phyloP scores from a whole-genome alignment of 2,329 filamentous ascomycete genomes.

The Dryadomyces sulphureus region DNA sequence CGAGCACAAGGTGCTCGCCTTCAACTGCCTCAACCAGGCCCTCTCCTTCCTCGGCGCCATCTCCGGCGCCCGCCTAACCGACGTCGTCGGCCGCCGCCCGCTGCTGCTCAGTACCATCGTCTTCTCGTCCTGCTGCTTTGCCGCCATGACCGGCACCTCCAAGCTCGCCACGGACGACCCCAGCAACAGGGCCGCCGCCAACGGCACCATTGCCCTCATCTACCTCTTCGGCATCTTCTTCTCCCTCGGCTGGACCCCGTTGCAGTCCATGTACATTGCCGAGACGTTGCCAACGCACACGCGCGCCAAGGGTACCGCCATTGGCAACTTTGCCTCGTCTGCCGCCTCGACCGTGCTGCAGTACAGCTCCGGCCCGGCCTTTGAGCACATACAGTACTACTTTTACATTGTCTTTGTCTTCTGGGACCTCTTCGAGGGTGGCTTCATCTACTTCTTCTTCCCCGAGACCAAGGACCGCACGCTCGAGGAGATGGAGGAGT shows the following conservation, averaged over 20 bases:
- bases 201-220: slow-evolving; percentile 7
- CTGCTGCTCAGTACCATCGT: slow-evolving; percentile 32
- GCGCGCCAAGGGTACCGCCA: slow-evolving; percentile 9
- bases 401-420: slow-evolving; percentile 28
- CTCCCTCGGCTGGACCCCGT: slow-evolving; percentile 7
- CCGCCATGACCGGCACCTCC: slow-evolving; percentile 31
- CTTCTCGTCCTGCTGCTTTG: slow-evolving; percentile 30
- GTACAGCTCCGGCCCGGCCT: slow-evolving; percentile 25
- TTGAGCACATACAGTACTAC: slow-evolving; percentile 21
- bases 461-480: slow-evolving; percentile 28
- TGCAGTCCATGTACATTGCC: slow-evolving; percentile 9
- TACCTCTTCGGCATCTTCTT: slow-evolving; percentile 10
- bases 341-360: slow-evolving; percentile 21
- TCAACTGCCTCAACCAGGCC: slow-evolving; percentile 39
- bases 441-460: slow-evolving; percentile 20
- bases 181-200: slow-evolving; percentile 4
- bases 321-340: slow-evolving; percentile 7
- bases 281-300: slow-evolving; percentile 8
- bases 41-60: slow-evolving; percentile 35
- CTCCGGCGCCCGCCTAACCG: slow-evolving; percentile 39
- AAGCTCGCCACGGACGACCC: slow-evolving; percentile 22
- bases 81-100: slow-evolving; percentile 41
- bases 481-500: slow-evolving; percentile 7
- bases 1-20: slow-evolving; percentile 29
- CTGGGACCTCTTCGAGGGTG: slow-evolving; percentile 25